phyloP scores from a whole-genome alignment of 2,329 filamentous ascomycete species.

The Exophiala sp. region DNA sequence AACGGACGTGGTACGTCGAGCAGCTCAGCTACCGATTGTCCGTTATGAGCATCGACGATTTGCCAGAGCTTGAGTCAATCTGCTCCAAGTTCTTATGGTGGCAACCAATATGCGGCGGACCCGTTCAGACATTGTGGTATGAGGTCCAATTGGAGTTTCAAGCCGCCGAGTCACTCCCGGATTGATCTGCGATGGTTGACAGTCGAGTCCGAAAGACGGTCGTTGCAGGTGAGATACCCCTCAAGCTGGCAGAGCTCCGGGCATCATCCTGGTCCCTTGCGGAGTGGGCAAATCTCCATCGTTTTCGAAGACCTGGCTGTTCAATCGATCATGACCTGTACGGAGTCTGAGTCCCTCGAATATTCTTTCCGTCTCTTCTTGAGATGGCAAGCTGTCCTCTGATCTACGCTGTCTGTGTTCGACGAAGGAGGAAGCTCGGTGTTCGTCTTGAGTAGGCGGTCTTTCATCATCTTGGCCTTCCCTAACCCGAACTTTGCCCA shows the following conservation, averaged over 20 bases:
- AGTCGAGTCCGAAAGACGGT: neutral
- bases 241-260: constrained; percentile 21
- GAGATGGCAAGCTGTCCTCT: constrained; percentile 29
- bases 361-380: constrained; percentile 27
- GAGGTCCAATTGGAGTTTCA: constrained; percentile 4
- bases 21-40: constrained; percentile 10
- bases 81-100: constrained; percentile 22
- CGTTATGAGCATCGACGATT: constrained; percentile 14
- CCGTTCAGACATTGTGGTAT: constrained; percentile 9
- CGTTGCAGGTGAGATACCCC: neutral
- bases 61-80: constrained; percentile 11
- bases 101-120: constrained; percentile 19
- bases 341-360: constrained; percentile 23
- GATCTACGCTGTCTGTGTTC: constrained; percentile 10
- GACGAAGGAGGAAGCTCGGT: constrained; percentile 14
- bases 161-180: too few relatives aligned
- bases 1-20: constrained; percentile 15
- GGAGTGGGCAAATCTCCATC: constrained; percentile 19
- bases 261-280: constrained; percentile 16
- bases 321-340: constrained; percentile 13
- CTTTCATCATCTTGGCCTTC: constrained; percentile 35
- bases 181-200: neutral
- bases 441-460: constrained; percentile 23
- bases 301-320: constrained; percentile 23
- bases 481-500: constrained; percentile 46